Base-by-base conservation (phyloP, 306 rosid genomes). In the Trifolium pratense region DNA sequence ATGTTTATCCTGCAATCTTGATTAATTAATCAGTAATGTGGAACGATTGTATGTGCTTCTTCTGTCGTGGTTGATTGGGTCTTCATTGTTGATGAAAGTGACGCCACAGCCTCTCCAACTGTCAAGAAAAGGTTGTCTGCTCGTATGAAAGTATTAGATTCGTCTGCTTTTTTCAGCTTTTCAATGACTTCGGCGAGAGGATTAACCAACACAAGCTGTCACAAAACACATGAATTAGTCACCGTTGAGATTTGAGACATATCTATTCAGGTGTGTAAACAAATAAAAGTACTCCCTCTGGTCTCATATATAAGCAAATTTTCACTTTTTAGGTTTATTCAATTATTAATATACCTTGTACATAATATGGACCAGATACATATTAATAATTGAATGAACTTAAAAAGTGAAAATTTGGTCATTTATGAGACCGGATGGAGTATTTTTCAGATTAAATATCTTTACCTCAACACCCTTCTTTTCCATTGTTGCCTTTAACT, bases 121-220 rank as follows among this genome's bases (percentile, higher is more conserved):
- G 97, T 86, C 88, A 94, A 64, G 87, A 80, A 94, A 18, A 94
- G 91, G 40, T 63, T 81, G 20, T 89, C 86, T 31, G 80, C 83
- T 75, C 67, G 81, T 36, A 80, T 79, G 36, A 88, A 71, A 31
- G 82, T 92, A 1, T 69, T 75, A 42, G 75, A 83, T 75, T 71
- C 87, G 66, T 88, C 90, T 76, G 81, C 92, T 68, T 76, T 91
- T 64, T 82, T 86, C 71, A 94, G 66, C 84, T 94, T 94, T 29
- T 94, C 99, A 56, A 94, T 66, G 61, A 91, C 95, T 78, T 91
- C 97, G n/a, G 91, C 88, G 53, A 91, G 66, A 29, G 99, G 99
- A 58, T 94, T 94, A 80, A 91, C 99, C 88, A 94, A 68, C 66
- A 89, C 91, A 66, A 94, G 90, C 99, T 94, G 84, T 74, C 49